Conservation (phyloP, 345 rosid genomes). For the Eucalyptus pumila region DNA sequence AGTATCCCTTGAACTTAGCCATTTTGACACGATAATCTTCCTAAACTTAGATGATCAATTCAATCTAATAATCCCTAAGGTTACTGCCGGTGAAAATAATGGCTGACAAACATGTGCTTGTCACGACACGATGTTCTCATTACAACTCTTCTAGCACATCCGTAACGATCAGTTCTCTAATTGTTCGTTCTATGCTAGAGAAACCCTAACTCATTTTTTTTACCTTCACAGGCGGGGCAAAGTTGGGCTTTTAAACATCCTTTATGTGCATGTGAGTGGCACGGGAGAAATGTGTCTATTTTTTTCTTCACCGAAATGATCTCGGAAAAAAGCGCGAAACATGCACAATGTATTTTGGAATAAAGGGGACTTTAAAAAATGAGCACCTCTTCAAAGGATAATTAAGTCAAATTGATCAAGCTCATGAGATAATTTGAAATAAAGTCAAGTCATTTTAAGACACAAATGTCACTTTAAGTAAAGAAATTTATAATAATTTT, state of each 20-base stretch:
- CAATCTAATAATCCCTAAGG: neutral
- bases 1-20: neutral
- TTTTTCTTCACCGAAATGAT: neutral
- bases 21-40: neutral
- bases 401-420: neutral
- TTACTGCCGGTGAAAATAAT: neutral
- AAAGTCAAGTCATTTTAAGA: neutral
- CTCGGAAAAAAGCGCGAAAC: neutral
- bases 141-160: neutral
- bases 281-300: neutral
- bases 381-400: neutral
- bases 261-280: neutral
- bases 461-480: neutral
- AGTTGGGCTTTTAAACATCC: neutral
- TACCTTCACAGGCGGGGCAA: neutral
- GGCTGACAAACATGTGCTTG: neutral
- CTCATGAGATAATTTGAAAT: neutral
- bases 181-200: neutral
- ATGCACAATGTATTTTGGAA: neutral
- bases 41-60: neutral
- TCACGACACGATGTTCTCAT: neutral
- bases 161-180: neutral
- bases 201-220: neutral
- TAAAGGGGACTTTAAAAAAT: neutral
- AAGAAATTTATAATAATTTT: neutral